A percentile compares a stretch with the other conserved stretches of the same genome.
Conservation (phyloP, 352 stramenopile genomes). For the Elongisporangium undulatum region DNA sequence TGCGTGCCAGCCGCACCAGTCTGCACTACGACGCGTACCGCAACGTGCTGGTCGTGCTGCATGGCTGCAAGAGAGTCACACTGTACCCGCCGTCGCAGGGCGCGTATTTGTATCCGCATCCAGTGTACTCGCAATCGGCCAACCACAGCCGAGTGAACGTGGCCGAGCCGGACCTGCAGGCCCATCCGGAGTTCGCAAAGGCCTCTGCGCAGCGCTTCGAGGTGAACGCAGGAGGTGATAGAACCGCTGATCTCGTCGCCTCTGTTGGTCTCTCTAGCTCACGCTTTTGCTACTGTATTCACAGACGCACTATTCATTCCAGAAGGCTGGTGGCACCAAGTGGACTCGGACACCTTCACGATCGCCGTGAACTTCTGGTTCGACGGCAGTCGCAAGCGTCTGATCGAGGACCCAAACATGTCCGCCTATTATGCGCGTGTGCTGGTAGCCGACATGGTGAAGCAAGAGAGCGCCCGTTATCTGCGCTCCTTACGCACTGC, state of each 20-base stretch:
- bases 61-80: constrained; percentile 64
- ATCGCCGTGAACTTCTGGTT: constrained; percentile 86
- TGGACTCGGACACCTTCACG: constrained; percentile 68
- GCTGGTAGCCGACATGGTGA: constrained; percentile 56
- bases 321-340: constrained; percentile 86
- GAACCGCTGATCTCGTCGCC: neutral
- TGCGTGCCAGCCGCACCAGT: constrained; percentile 46
- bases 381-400: constrained; percentile 48
- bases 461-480: constrained; percentile 25
- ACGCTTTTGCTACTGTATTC: neutral
- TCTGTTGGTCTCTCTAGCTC: neutral
- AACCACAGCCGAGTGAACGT: constrained; percentile 77
- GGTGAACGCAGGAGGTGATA: constrained; percentile 51
- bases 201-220: constrained; percentile 21
- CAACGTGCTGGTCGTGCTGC: constrained; percentile 71
- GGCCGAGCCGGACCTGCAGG: constrained; percentile 22
- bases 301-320: constrained; percentile 76
- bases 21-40: constrained; percentile 84
- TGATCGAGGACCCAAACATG: constrained; percentile 39
- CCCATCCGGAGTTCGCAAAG: constrained; percentile 26
- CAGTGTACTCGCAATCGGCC: constrained; percentile 61
- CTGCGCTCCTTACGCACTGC: constrained; percentile 16
- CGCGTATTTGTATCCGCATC: constrained; percentile 46
- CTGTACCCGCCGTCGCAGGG: constrained; percentile 64
- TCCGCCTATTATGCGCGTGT: constrained; percentile 61